A percentile compares a stretch with the other conserved stretches of the same genome.
These are phyloP conservation scores for Pleurotus eryngii DNA, from an alignment of 768 basidiomycete genomes.

Conservation along the genomic window DNA sequence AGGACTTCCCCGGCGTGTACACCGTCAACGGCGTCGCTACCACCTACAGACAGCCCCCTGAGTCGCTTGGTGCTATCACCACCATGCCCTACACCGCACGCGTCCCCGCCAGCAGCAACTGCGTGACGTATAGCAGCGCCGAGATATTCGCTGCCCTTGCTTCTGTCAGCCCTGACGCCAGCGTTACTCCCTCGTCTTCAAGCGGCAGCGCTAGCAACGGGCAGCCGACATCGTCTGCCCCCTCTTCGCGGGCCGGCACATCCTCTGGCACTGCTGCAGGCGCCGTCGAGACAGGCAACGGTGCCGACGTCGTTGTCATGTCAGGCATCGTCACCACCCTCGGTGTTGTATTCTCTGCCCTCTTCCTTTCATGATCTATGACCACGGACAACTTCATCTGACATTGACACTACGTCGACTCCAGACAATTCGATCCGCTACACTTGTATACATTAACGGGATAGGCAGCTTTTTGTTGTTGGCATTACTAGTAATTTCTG, in stretches of 20 bases:
- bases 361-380: conserved; percentile 16
- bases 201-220: not conserved
- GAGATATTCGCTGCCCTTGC: conserved; percentile 5
- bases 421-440: not conserved
- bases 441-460: not conserved
- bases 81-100: conserved; percentile 14
- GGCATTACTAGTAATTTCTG: too few relatives aligned
- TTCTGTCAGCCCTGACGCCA: not conserved
- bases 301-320: conserved; percentile 20
- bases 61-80: conserved; percentile 6
- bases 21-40: conserved; percentile 9
- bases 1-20: conserved; percentile 42
- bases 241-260: not conserved
- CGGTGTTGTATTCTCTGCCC: conserved; percentile 17
- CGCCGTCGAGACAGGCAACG: conserved; percentile 10
- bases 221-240: not conserved
- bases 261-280: conserved; percentile 6
- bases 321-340: conserved; percentile 17
- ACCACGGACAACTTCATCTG: not conserved
- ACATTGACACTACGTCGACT: not conserved
- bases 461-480: too few relatives aligned
- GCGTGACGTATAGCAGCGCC: conserved; percentile 9
- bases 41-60: conserved; percentile 14
- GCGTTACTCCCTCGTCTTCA: not conserved
- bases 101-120: conserved; percentile 13